Percentiles rank a stretch among this genome's conserved stretches.
Evolutionary conservation across 2,329 filamentous ascomycete genomes (phyloP).

Genomic region (Pseudocercospora fuligena): DNA sequence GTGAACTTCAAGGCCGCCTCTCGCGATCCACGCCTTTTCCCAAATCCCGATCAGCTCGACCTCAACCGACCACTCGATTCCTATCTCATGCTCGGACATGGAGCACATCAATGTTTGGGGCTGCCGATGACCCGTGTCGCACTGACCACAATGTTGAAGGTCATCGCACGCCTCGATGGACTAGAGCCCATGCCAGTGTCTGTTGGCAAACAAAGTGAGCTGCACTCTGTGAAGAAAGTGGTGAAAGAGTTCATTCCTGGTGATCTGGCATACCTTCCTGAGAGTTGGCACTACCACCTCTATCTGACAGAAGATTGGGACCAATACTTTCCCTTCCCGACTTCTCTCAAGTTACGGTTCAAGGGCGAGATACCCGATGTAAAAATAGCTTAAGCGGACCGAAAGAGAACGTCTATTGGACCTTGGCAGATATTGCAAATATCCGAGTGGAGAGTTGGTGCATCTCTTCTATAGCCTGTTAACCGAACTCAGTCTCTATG

Average conservation of each 20-base stretch:
- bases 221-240: constrained; percentile 51
- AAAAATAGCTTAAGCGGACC: background rate
- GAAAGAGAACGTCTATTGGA: background rate
- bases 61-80: constrained; percentile 45
- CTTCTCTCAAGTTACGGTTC: constrained; percentile 44
- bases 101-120: constrained; percentile 51
- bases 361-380: constrained; percentile 31
- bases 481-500: background rate
- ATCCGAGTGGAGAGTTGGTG: background rate
- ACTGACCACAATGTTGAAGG: constrained; percentile 53
- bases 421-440: background rate
- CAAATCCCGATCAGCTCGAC: constrained; percentile 47
- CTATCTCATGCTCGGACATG: constrained; percentile 52
- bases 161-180: constrained; percentile 47
- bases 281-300: constrained; percentile 45
- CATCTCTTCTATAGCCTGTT: background rate
- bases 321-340: constrained; percentile 53
- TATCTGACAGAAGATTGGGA: constrained; percentile 56
- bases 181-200: constrained; percentile 46
- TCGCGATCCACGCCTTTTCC: constrained; percentile 48
- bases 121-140: constrained; percentile 49
- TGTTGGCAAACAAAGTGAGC: constrained; percentile 38
- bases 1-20: constrained; percentile 51
- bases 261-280: constrained; percentile 39
- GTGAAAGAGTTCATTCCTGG: constrained; percentile 41